These are phyloP conservation scores for Tephrocybe sp. DNA, from an alignment of 768 basidiomycete genomes.

Conservation along the genomic window DNA sequence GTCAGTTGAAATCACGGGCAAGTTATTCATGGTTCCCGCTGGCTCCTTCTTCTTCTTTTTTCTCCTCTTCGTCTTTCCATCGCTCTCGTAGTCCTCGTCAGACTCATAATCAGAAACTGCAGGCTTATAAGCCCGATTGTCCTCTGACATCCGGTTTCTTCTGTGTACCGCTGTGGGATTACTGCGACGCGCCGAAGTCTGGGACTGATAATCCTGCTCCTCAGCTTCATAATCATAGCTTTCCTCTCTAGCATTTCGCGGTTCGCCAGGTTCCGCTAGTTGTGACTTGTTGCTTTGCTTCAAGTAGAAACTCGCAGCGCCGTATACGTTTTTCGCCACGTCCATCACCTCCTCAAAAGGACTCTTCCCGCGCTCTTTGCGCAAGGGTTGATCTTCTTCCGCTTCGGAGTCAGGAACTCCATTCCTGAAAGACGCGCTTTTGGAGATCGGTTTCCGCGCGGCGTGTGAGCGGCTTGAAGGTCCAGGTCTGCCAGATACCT, in stretches of 20 bases:
- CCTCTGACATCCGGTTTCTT: constrained; percentile 65
- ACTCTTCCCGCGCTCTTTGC: constrained; percentile 59
- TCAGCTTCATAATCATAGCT: constrained; percentile 83
- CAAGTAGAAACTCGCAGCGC: constrained; percentile 63
- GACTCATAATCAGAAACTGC: constrained; percentile 61
- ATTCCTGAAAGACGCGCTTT: constrained; percentile 49
- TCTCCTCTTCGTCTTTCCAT: constrained; percentile 51
- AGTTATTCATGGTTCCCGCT: constrained; percentile 60
- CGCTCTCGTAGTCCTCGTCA: constrained; percentile 54
- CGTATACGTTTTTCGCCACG: constrained; percentile 50
- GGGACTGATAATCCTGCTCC: constrained; percentile 59
- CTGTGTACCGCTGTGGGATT: constrained; percentile 31
- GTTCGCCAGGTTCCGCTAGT: constrained; percentile 47
- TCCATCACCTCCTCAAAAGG: constrained; percentile 65
- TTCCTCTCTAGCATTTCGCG: constrained; percentile 33
- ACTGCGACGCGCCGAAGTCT: constrained; percentile 27
- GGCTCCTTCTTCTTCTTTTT: constrained; percentile 57
- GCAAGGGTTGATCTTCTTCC: constrained; percentile 40
- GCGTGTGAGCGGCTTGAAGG: constrained; percentile 23
- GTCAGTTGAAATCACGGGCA: constrained; percentile 67
- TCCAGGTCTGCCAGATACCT: constrained; percentile 53
- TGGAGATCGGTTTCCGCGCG: constrained; percentile 51
- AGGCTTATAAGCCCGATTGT: constrained; percentile 84
- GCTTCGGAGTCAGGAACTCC: constrained; percentile 68
- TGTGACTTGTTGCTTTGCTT: constrained; percentile 51